phyloP scores from a whole-genome alignment of 305 asterid species.

The Rubia peregrina region DNA sequence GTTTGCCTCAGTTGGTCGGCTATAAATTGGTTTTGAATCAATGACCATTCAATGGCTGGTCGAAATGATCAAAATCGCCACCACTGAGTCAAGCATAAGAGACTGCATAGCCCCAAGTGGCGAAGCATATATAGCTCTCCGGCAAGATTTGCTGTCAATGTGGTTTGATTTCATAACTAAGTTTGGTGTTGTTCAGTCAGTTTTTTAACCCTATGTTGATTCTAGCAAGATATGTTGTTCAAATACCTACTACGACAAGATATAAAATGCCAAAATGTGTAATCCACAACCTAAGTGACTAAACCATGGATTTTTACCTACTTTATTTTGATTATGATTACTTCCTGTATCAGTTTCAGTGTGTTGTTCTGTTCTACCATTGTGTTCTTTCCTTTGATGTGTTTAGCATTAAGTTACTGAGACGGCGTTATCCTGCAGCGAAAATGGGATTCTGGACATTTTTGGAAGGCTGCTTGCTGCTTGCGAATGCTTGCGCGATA shows the following conservation, averaged over 20 bases:
- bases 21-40: not conserved
- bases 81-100: not conserved
- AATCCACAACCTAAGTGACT: not conserved
- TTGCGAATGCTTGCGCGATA: slow-evolving; percentile 80
- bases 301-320: not conserved
- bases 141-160: too few species aligned
- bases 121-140: not conserved
- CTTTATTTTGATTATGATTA: not conserved
- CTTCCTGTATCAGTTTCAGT: not conserved
- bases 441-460: slow-evolving; percentile 87
- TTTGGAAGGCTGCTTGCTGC: slow-evolving; percentile 79
- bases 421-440: slow-evolving; percentile 24
- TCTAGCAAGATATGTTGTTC: too few species aligned
- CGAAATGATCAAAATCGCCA: not conserved
- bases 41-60: not conserved
- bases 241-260: too few species aligned
- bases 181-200: too few species aligned
- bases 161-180: too few species aligned
- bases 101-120: not conserved
- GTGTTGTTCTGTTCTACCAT: not conserved
- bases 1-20: not conserved
- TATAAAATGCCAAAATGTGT: not conserved
- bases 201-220: too few species aligned
- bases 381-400: not conserved
- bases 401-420: not conserved